These are phyloP conservation scores for Blechomonas ayalai DNA, from an alignment of 208 protist species.

Conservation along the genomic window DNA sequence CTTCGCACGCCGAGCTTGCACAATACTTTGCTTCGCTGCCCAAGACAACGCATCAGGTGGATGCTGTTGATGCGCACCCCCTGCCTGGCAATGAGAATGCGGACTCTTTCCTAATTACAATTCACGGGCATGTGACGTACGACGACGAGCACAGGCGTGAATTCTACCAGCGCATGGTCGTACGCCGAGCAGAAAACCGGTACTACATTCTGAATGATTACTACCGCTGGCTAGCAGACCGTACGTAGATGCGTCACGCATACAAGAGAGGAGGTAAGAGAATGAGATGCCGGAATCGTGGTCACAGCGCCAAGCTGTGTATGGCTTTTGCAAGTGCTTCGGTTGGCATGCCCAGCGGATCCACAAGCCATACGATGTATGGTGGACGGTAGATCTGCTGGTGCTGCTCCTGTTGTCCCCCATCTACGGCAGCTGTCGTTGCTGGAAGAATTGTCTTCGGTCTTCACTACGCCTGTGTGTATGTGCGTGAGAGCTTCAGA, in stretches of 20 bases:
- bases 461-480: too few species aligned
- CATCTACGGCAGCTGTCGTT: too few species aligned
- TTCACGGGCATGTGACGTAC: constrained; percentile 78
- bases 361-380: too few species aligned
- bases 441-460: too few species aligned
- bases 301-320: too few species aligned
- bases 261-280: too few species aligned
- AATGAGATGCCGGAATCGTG: too few species aligned
- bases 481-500: too few species aligned
- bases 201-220: constrained; percentile 90
- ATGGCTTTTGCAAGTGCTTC: too few species aligned
- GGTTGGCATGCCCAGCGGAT: too few species aligned
- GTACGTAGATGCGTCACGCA: constrained; percentile 11
- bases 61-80: constrained; percentile 86
- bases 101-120: constrained; percentile 75
- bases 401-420: too few species aligned
- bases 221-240: constrained; percentile 84
- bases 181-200: constrained; percentile 53
- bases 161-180: constrained; percentile 82
- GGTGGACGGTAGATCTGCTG: too few species aligned
- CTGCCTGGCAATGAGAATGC: constrained; percentile 69
- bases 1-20: constrained; percentile 33
- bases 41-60: constrained; percentile 69
- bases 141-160: constrained; percentile 81
- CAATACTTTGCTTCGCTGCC: constrained; percentile 59